Conservation (phyloP, 768 basidiomycete genomes). For the Pleurotus cornucopiae region DNA sequence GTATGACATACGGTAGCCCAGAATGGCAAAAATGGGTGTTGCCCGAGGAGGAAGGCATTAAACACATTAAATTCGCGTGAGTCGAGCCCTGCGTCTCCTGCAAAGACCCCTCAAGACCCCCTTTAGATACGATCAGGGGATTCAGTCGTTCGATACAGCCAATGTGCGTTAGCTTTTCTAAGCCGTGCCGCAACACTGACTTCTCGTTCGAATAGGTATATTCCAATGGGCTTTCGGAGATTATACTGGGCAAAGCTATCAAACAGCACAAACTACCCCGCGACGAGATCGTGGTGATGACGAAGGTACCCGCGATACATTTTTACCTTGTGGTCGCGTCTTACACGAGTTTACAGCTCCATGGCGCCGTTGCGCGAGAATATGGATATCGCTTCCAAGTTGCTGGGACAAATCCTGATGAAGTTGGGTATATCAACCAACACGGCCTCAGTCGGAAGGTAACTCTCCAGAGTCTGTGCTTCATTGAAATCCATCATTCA, state of each 20-base stretch:
- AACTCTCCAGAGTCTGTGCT: neutral
- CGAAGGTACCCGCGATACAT: slow-evolving; percentile 47
- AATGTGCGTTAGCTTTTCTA: slow-evolving; percentile 23
- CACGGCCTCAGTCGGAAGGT: slow-evolving; percentile 37
- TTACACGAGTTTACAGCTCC: slow-evolving; percentile 27
- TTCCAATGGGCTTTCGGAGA: slow-evolving; percentile 62
- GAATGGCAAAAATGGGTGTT: slow-evolving; percentile 49
- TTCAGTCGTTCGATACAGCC: slow-evolving; percentile 60
- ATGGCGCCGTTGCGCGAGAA: slow-evolving; percentile 24
- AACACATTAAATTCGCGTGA: slow-evolving; percentile 43
- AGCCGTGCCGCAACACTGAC: neutral
- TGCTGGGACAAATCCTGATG: slow-evolving; percentile 22
- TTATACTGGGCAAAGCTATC: slow-evolving; percentile 69
- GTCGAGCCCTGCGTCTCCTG: neutral
- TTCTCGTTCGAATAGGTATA: slow-evolving; percentile 39
- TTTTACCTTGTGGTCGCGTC: neutral
- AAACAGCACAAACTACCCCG: slow-evolving; percentile 64
- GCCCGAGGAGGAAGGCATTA: slow-evolving; percentile 42
- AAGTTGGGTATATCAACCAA: slow-evolving; percentile 47
- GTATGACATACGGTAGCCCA: slow-evolving; percentile 53
- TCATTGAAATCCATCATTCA: neutral
- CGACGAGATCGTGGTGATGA: slow-evolving; percentile 73
- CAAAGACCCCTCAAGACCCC: neutral
- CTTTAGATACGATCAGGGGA: slow-evolving; percentile 54
- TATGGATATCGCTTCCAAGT: slow-evolving; percentile 11